Base-by-base conservation (phyloP, 495 filamentous ascomycete species). In the Penicillium coffeae region DNA sequence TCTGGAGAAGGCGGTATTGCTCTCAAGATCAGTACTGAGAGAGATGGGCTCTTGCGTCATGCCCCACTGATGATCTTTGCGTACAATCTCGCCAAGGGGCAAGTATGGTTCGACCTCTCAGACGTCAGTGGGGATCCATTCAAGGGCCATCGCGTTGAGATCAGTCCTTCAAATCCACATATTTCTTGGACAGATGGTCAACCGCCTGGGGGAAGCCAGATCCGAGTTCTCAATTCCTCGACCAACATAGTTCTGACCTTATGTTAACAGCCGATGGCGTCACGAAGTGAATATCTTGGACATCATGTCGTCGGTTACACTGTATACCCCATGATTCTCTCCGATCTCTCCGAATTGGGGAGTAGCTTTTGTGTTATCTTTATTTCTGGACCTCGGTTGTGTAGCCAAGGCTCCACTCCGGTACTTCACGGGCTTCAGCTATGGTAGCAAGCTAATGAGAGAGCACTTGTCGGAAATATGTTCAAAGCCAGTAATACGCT, bases 121-220 rank as follows among this genome's bases (percentile, higher is more conserved):
- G 72, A 78, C 60, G 74, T 83, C 5, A 79, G 78, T 52, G 80
- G 80, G 2, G 75, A 82, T 47, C 70, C 76, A 6, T 82, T 84
- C 51, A 49, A 47, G 34, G 79, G 78, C 2, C 45, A 68, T 2
- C 62, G 61, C 33, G 56, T 83, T 20, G 61, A 46, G 4, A 45
- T 79, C 33, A 16, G 50, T 19, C 74, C 73, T 15, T 47, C 62
- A 1, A 62, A 72, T 59, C 70, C 69, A 42, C 15, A 42, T 50
- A 50, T 82, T 70, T 42, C 45, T 12, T 84, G 79, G 79, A 38
- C 57, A 3, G 51, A 68, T 41, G 80, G 80, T 0, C 58, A 72
- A 3, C 72, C 73, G 13, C 78, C 77, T 0, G 56, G 62, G 5
- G 79, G 79, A 0, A 81, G 73, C 45, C 68, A 76, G 62, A 69